A percentile compares a stretch with the other conserved stretches of the same genome.
Evolutionary conservation across 2,329 filamentous ascomycete species (phyloP).

Genomic region (Scedosporium boydii): DNA sequence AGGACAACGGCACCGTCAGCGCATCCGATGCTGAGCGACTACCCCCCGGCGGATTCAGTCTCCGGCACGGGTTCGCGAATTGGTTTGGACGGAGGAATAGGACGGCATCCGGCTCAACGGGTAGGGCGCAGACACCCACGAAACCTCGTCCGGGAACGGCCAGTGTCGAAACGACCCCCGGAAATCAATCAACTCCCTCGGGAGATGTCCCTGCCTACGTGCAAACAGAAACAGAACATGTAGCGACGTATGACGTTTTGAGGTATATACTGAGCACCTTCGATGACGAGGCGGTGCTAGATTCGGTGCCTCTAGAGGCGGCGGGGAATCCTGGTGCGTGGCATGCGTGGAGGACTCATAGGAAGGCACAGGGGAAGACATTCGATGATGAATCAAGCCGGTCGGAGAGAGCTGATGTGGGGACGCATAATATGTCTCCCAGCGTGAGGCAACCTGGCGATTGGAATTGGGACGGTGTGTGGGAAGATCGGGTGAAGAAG

Average conservation of each 20-base stretch:
- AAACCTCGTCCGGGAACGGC: not conserved
- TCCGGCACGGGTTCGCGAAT: conserved; percentile 80
- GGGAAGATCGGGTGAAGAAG: conserved; percentile 80
- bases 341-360: conserved; percentile 81
- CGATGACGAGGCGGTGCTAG: conserved; percentile 65
- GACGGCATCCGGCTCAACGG: conserved; percentile 22
- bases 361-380: conserved; percentile 37
- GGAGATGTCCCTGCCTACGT: conserved; percentile 26
- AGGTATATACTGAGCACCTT: conserved; percentile 78
- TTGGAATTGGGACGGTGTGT: conserved; percentile 98
- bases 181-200: not conserved
- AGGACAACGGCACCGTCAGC: conserved; percentile 68
- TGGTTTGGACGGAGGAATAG: conserved; percentile 66
- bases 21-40: conserved; percentile 75
- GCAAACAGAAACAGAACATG: conserved; percentile 29
- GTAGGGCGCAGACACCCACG: conserved; percentile 6
- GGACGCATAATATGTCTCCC: conserved; percentile 5
- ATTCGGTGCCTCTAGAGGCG: conserved; percentile 68
- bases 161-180: conserved; percentile 9
- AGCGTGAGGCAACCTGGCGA: conserved; percentile 56
- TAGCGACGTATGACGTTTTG: conserved; percentile 59
- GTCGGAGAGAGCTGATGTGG: conserved; percentile 4
- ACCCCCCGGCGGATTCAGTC: conserved; percentile 80
- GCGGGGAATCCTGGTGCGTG: conserved; percentile 87
- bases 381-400: conserved; percentile 9